A percentile compares a stretch with the other conserved stretches of the same genome.
These are phyloP conservation scores for Fomitopsis betulina DNA, from an alignment of 1,284 basidiomycete genomes.

Conservation along the genomic window DNA sequence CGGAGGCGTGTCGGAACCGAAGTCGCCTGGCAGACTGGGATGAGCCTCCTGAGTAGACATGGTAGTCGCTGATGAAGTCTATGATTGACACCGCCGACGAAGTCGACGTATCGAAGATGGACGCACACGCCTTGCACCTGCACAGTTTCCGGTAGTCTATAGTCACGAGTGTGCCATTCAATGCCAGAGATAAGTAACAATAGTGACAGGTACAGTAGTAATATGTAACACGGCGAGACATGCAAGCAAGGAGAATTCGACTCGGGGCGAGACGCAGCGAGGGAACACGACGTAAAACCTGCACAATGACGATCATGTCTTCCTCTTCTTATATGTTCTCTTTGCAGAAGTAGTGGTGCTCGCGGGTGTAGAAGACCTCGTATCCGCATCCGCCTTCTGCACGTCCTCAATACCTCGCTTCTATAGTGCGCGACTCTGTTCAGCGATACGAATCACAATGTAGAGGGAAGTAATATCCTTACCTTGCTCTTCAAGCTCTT, in stretches of 20 bases:
- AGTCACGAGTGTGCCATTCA: neutral
- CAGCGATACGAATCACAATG: neutral
- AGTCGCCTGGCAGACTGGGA: conserved; percentile 15
- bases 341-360: conserved; percentile 37
- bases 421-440: conserved; percentile 27
- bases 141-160: too few relatives aligned
- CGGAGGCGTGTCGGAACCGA: conserved; percentile 10
- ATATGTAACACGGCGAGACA: neutral
- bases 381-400: conserved; percentile 49
- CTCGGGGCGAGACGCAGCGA: too few relatives aligned
- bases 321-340: conserved; percentile 35
- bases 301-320: conserved; percentile 14
- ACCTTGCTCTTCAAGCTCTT: conserved; percentile 61
- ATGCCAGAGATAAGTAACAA: neutral
- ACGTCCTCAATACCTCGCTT: conserved; percentile 66
- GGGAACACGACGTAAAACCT: neutral
- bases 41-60: neutral
- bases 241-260: neutral
- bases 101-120: too few relatives aligned
- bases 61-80: neutral
- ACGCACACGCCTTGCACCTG: too few relatives aligned
- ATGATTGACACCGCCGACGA: too few relatives aligned
- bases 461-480: conserved; percentile 14
- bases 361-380: conserved; percentile 54
- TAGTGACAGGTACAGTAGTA: neutral